These are phyloP conservation scores for Penicillium lagena DNA, from an alignment of 495 filamentous ascomycete genomes.

Conservation along the genomic window DNA sequence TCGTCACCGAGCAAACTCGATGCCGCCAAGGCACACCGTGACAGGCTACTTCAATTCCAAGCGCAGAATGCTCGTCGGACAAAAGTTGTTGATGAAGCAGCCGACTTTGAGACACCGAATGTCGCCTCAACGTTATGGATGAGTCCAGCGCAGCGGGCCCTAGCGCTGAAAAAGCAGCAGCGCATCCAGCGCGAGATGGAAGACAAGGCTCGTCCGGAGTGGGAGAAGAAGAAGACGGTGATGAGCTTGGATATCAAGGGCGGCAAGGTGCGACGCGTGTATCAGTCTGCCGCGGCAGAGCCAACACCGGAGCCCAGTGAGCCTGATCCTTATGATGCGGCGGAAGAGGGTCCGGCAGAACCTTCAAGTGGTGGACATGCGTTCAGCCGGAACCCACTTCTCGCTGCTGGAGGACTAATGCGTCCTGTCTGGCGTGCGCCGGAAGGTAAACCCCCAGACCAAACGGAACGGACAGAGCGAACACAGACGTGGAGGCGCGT, in stretches of 20 bases:
- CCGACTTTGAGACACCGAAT: slow-evolving; percentile 78
- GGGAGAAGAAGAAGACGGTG: slow-evolving; percentile 84
- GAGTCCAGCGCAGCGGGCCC: slow-evolving; percentile 76
- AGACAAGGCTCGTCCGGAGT: slow-evolving; percentile 84
- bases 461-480: slow-evolving; percentile 31
- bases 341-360: slow-evolving; percentile 12
- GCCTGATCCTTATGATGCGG: slow-evolving; percentile 29
- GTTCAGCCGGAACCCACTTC: slow-evolving; percentile 79
- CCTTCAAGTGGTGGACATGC: slow-evolving; percentile 39
- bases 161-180: slow-evolving; percentile 86
- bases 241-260: slow-evolving; percentile 79
- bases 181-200: slow-evolving; percentile 81
- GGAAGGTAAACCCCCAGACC: slow-evolving; percentile 34
- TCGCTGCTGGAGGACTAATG: slow-evolving; percentile 63
- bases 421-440: slow-evolving; percentile 67
- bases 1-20: slow-evolving; percentile 36
- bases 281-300: slow-evolving; percentile 47
- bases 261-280: slow-evolving; percentile 64
- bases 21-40: slow-evolving; percentile 61
- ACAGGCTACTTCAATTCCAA: slow-evolving; percentile 78
- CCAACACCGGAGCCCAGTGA: slow-evolving; percentile 20
- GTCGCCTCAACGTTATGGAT: slow-evolving; percentile 77
- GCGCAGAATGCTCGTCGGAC: slow-evolving; percentile 83
- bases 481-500: slow-evolving; percentile 75
- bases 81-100: slow-evolving; percentile 84